These are phyloP conservation scores for Dispira parvispora DNA, from an alignment of 192 early-diverging fungal species.

Conservation along the genomic window DNA sequence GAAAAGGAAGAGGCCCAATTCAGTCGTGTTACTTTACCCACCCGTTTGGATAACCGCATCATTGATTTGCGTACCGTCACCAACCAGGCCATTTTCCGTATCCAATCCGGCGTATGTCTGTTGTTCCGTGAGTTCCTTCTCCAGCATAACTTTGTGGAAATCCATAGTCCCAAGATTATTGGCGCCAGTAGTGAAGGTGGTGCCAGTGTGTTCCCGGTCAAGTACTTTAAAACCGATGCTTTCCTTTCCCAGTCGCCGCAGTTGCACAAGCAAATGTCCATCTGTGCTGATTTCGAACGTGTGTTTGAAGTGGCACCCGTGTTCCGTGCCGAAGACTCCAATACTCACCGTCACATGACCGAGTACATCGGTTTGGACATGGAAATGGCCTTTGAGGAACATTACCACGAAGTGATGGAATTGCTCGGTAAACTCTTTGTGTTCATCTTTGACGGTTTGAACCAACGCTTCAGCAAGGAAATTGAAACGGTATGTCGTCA, in stretches of 20 bases:
- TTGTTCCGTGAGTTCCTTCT: conserved; percentile 93
- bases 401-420: conserved; percentile 97
- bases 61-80: conserved; percentile 88
- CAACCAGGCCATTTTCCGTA: conserved; percentile 94
- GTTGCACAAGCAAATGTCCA: conserved; percentile 98
- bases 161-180: conserved; percentile 96
- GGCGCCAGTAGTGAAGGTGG: conserved; percentile 89
- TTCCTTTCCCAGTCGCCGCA: conserved; percentile 97
- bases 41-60: conserved; percentile 87
- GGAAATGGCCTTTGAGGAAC: conserved; percentile 98
- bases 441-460: conserved; percentile 77
- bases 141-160: conserved; percentile 71
- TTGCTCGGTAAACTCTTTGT: conserved; percentile 86
- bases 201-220: conserved; percentile 92
- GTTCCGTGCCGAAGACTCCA: conserved; percentile 97
- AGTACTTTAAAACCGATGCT: conserved; percentile 90
- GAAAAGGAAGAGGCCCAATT: conserved; percentile 48
- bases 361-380: conserved; percentile 97
- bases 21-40: conserved; percentile 69
- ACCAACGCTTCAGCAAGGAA: conserved; percentile 63
- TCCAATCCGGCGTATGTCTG: conserved; percentile 83
- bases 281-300: conserved; percentile 89
- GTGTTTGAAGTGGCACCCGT: conserved; percentile 98
- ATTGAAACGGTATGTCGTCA: conserved; percentile 74
- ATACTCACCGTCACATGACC: conserved; percentile 98